Conservation (phyloP, 2,329 filamentous ascomycete species). For the Corynespora cassiicola region DNA sequence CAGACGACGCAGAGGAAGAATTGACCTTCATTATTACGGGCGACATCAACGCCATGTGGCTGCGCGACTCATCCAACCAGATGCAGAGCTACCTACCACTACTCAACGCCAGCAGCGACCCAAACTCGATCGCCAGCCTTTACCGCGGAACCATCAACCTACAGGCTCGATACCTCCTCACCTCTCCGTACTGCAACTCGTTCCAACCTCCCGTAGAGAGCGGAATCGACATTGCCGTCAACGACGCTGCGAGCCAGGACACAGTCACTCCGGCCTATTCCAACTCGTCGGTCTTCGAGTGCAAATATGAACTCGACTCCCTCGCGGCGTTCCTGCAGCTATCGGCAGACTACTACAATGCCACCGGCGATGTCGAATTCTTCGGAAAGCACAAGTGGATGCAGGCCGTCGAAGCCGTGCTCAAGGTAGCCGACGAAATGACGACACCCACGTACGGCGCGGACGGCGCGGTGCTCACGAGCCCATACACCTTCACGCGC, state of each 20-base stretch:
- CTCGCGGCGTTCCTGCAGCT: constrained; percentile 59
- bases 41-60: constrained; percentile 64
- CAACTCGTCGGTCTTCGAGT: constrained; percentile 56
- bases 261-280: constrained; percentile 51
- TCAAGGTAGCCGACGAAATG: constrained; percentile 55
- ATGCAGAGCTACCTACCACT: constrained; percentile 73
- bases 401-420: constrained; percentile 51
- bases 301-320: constrained; percentile 62
- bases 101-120: constrained; percentile 59
- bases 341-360: constrained; percentile 56
- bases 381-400: constrained; percentile 58
- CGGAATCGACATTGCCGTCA: constrained; percentile 46
- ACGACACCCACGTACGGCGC: constrained; percentile 55
- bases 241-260: constrained; percentile 49
- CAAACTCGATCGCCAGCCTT: constrained; percentile 68
- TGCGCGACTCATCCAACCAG: constrained; percentile 68
- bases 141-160: constrained; percentile 76
- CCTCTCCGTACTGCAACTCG: constrained; percentile 62
- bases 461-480: constrained; percentile 51
- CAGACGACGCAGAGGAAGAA: constrained; percentile 67
- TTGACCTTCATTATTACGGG: constrained; percentile 66
- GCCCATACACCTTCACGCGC: constrained; percentile 56
- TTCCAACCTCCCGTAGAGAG: constrained; percentile 60
- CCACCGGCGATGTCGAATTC: constrained; percentile 55
- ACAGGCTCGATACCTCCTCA: constrained; percentile 71